phyloP scores from a whole-genome alignment of 2,329 filamentous ascomycete species.

The Pseudogymnoascus destructans region DNA sequence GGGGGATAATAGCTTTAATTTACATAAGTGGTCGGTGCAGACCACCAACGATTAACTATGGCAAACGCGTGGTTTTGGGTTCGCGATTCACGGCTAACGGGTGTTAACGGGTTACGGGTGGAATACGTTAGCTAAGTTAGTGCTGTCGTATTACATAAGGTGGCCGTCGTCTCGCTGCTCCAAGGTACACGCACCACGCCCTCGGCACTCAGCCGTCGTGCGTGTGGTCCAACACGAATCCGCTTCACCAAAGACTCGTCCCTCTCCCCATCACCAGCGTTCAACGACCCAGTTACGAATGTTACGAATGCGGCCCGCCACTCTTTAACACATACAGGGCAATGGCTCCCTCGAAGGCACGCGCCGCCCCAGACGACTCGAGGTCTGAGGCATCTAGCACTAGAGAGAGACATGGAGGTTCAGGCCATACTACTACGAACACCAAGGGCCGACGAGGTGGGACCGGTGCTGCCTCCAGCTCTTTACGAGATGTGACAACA shows the following conservation, averaged over 20 bases:
- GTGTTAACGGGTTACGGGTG: too few species aligned
- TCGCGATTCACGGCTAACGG: too few species aligned
- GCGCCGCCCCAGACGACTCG: conserved; percentile 25
- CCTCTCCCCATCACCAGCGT: background rate
- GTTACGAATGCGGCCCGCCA: background rate
- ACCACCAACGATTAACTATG: too few species aligned
- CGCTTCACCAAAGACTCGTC: background rate
- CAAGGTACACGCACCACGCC: background rate
- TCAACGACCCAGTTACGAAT: background rate
- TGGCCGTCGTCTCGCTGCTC: background rate
- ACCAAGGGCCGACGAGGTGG: conserved; percentile 22
- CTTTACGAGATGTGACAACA: conserved; percentile 20
- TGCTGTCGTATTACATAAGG: background rate
- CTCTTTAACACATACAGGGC: conserved; percentile 8
- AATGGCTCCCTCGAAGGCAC: conserved; percentile 24
- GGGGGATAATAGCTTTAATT: too few species aligned
- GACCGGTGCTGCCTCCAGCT: conserved; percentile 19
- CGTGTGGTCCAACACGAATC: conserved; percentile 2
- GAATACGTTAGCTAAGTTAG: too few species aligned
- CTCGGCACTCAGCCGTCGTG: background rate
- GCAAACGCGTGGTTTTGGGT: too few species aligned
- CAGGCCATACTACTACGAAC: conserved; percentile 11
- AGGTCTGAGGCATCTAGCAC: conserved; percentile 27
- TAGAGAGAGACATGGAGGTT: conserved; percentile 23
- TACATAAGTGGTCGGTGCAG: too few species aligned